These are phyloP conservation scores for Dictyostelium capitatum DNA, from an alignment of 78 protist genomes.

Conservation along the genomic window DNA sequence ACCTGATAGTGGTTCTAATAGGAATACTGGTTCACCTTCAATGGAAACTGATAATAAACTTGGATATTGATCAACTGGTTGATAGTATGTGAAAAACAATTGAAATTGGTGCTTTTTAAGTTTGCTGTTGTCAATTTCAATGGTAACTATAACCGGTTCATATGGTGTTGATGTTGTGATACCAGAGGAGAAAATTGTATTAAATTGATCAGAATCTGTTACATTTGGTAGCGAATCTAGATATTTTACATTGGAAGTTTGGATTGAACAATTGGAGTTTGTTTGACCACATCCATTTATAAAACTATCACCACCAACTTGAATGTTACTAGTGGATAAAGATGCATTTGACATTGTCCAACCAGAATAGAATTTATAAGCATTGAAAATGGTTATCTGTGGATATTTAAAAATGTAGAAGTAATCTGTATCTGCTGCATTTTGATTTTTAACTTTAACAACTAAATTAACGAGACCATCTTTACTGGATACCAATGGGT, in stretches of 20 bases:
- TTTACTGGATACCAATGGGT: background rate
- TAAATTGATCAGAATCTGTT: background rate
- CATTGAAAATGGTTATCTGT: background rate
- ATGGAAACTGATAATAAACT: background rate
- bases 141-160: background rate
- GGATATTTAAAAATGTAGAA: background rate
- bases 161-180: background rate
- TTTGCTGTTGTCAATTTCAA: background rate
- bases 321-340: background rate
- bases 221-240: background rate
- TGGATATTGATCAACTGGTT: background rate
- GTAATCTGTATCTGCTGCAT: background rate
- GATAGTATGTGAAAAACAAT: background rate
- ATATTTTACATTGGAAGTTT: background rate
- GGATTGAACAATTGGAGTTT: background rate
- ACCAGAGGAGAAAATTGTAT: background rate
- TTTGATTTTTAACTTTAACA: background rate
- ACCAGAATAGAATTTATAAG: background rate
- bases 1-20: background rate
- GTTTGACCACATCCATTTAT: background rate
- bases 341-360: background rate
- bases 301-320: background rate
- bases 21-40: background rate
- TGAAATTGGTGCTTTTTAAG: background rate
- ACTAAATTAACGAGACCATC: background rate